These are phyloP conservation scores for Pseudogymnoascus verrucosus DNA, from an alignment of 2,329 filamentous ascomycete species.

Conservation along the genomic window DNA sequence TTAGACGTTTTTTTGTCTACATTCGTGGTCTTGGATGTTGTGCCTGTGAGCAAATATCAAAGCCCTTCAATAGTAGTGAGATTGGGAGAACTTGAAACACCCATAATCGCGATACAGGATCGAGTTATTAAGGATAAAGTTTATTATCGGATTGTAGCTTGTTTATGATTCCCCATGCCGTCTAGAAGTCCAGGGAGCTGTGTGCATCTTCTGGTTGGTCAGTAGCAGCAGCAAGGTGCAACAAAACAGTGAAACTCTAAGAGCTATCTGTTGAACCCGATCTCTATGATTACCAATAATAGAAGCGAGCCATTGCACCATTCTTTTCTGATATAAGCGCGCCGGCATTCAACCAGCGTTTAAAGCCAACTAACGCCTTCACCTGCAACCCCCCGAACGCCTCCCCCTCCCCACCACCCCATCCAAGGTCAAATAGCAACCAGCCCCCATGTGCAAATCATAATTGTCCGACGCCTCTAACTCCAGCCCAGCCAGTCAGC, in stretches of 20 bases:
- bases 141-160: neutral
- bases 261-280: neutral
- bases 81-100: neutral
- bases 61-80: neutral
- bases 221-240: neutral
- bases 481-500: constrained; percentile 13
- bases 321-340: neutral
- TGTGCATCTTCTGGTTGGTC: neutral
- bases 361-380: neutral
- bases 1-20: neutral
- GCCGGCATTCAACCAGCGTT: neutral
- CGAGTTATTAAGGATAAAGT: too few species aligned
- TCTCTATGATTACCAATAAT: neutral
- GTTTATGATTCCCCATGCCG: neutral
- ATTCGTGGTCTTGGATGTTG: neutral
- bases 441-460: neutral
- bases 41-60: neutral
- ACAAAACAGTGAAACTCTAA: neutral
- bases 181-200: neutral
- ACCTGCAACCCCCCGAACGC: neutral
- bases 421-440: neutral
- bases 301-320: neutral
- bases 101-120: neutral
- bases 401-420: neutral
- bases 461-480: neutral